Evolutionary conservation across 148 eudicot genomes (phyloP).

Genomic region (Camellia lanceoleosa): DNA sequence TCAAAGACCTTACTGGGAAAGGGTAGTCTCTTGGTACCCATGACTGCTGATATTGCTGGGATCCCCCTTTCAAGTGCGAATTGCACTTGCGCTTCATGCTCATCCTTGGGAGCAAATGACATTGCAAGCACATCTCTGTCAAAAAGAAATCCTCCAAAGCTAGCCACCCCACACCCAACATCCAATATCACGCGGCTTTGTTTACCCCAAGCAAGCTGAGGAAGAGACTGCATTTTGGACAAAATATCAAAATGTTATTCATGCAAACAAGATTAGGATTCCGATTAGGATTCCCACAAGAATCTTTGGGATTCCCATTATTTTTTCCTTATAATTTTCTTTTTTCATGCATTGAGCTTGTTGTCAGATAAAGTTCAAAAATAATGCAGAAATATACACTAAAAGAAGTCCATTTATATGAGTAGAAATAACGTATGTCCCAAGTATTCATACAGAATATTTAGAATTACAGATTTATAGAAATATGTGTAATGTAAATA

Average conservation of each 20-base stretch:
- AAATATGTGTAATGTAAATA: too few species aligned
- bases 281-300: not conserved
- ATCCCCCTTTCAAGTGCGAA: conserved; percentile 83
- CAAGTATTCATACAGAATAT: too few species aligned
- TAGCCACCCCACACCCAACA: conserved; percentile 84
- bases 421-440: too few species aligned
- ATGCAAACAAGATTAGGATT: not conserved
- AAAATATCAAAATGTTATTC: not conserved
- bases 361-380: too few species aligned
- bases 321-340: too few species aligned
- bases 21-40: conserved; percentile 67
- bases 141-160: conserved; percentile 77
- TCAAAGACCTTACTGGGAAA: conserved; percentile 68
- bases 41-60: conserved; percentile 71
- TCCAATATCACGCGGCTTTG: conserved; percentile 57
- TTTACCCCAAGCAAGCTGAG: conserved; percentile 66
- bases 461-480: too few species aligned
- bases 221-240: conserved; percentile 39
- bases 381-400: too few species aligned
- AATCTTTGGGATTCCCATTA: too few species aligned
- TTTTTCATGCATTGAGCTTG: too few species aligned
- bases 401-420: too few species aligned
- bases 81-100: conserved; percentile 80
- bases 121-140: conserved; percentile 66
- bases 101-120: conserved; percentile 85